Base-by-base conservation (phyloP, 163 green algal species). In the Scenedesmus sp. region DNA sequence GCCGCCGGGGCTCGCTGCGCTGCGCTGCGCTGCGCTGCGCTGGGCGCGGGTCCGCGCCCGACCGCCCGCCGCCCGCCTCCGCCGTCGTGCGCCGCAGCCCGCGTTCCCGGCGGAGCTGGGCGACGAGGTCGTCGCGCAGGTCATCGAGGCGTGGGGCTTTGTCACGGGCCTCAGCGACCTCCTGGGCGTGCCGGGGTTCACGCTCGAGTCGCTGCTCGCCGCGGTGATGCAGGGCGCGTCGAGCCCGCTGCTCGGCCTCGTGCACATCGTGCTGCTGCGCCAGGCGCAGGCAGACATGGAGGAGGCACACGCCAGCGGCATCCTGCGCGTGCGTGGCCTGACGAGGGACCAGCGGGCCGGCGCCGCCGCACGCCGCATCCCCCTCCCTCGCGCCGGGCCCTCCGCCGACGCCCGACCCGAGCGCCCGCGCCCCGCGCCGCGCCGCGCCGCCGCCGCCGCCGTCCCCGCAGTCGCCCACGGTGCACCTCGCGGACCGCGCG, bases 281-380 rank as follows among this genome's bases (percentile, higher is more conserved):
- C 75, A 97, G 77, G 50, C 97, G 50, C 91, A 96, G 73, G 91
- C 90, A 6, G 94, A 98, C 69, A 92, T 96, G 87, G 93, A 97
- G 85, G 91, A 95, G 70, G 80, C 86, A 13, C 87, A 95, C 71
- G 85, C 86, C 14, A 89, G 70, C 22, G 87, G 87, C 29, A 83
- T 70, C 26, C 69, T 87, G 48, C 84, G 89, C 82, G 85, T 84
- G 54, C 22, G 50, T n/a, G n/a, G n/a, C n/a, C n/a, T n/a, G n/a
- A n/a, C n/a, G n/a, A n/a, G n/a, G n/a, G n/a, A n/a, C n/a, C n/a
- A n/a, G n/a, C n/a, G n/a, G n/a, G n/a, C n/a, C n/a, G n/a, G n/a
- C n/a, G n/a, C n/a, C n/a, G n/a, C n/a, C n/a, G n/a, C n/a, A n/a
- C n/a, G n/a, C n/a, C n/a, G n/a, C n/a, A n/a, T n/a, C n/a, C n/a